Evolutionary conservation across 805 yeast genomes (phyloP).

Genomic region (Wickerhamiella occidentalis): DNA sequence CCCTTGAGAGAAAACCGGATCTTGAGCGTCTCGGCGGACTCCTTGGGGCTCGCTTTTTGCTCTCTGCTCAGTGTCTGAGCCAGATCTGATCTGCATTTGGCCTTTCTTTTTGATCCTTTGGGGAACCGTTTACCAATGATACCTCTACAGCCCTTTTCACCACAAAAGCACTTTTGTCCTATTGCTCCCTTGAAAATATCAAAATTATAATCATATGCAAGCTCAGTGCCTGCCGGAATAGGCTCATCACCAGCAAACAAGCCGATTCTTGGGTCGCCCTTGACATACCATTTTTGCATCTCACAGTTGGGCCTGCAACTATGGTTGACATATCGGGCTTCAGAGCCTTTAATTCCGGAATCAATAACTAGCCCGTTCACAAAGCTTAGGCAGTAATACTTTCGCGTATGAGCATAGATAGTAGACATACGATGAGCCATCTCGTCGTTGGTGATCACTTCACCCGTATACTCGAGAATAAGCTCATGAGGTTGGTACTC

Average conservation of each 20-base stretch:
- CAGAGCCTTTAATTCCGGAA: conserved; percentile 35
- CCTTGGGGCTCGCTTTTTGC: not conserved
- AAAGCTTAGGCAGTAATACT: conserved; percentile 35
- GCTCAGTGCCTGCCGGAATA: conserved; percentile 34
- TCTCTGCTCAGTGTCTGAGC: not conserved
- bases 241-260: conserved; percentile 33
- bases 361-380: conserved; percentile 36
- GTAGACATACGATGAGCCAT: conserved; percentile 31
- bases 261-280: conserved; percentile 36
- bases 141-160: conserved; percentile 33
- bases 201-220: conserved; percentile 40
- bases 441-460: conserved; percentile 33
- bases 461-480: conserved; percentile 41
- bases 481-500: conserved; percentile 30
- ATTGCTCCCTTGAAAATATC: conserved; percentile 35
- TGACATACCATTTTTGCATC: conserved; percentile 39
- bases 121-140: conserved; percentile 19
- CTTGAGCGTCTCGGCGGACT: not conserved
- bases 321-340: conserved; percentile 41
- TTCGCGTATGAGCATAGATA: conserved; percentile 26
- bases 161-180: conserved; percentile 37
- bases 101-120: not conserved
- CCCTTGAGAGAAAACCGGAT: not conserved
- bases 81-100: not conserved
- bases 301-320: conserved; percentile 38